phyloP scores from a whole-genome alignment of 2,329 filamentous ascomycete species.

The Phoma sp. region DNA sequence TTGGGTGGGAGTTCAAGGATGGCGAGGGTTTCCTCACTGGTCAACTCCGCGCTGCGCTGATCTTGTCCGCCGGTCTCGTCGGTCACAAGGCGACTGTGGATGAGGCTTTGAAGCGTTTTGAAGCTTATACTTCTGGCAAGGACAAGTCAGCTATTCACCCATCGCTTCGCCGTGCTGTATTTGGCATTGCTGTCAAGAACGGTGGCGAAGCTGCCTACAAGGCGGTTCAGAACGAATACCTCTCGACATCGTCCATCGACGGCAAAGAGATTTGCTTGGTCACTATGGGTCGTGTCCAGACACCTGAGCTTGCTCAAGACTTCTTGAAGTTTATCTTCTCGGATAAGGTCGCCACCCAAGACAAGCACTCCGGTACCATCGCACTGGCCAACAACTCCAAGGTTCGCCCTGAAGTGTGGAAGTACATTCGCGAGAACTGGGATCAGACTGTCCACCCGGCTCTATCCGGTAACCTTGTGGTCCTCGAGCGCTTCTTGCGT shows the following conservation, averaged over 20 bases:
- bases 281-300: conserved; percentile 75
- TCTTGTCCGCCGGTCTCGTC: conserved; percentile 74
- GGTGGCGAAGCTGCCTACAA: conserved; percentile 73
- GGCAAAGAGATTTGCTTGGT: conserved; percentile 85
- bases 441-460: conserved; percentile 67
- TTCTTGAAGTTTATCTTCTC: conserved; percentile 79
- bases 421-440: conserved; percentile 87
- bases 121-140: conserved; percentile 72
- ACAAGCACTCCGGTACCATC: conserved; percentile 82
- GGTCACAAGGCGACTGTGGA: conserved; percentile 75
- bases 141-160: conserved; percentile 77
- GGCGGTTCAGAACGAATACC: conserved; percentile 83
- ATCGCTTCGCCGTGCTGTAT: conserved; percentile 80
- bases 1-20: conserved; percentile 84
- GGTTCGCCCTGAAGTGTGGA: conserved; percentile 79
- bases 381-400: conserved; percentile 75
- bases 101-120: conserved; percentile 80
- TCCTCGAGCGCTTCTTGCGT: conserved; percentile 87
- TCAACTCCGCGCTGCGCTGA: conserved; percentile 81
- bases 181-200: conserved; percentile 77
- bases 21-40: conserved; percentile 81
- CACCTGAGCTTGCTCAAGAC: conserved; percentile 69
- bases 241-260: conserved; percentile 81
- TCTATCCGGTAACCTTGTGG: conserved; percentile 80
- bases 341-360: conserved; percentile 81